Conservation (phyloP, 2,329 filamentous ascomycete genomes). For the Lachnellula cervina region DNA sequence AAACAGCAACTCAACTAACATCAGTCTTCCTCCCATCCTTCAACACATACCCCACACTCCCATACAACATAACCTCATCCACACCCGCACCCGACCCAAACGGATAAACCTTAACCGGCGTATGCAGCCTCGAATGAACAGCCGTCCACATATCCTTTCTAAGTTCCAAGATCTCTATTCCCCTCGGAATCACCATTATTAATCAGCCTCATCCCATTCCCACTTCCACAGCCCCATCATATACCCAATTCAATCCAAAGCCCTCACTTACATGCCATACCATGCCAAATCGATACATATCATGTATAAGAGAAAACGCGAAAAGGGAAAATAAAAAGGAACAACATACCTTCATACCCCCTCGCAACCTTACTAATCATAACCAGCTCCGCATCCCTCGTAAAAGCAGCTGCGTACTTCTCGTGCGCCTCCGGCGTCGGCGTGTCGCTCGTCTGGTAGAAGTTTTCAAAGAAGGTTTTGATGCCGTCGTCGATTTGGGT, state of each 20-base stretch:
- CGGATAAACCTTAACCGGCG: constrained; percentile 44
- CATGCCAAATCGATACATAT: too few relatives aligned
- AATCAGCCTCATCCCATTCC: not conserved
- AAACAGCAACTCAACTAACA: constrained; percentile 11
- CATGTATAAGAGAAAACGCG: too few relatives aligned
- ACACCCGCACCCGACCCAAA: constrained; percentile 39
- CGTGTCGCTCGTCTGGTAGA: constrained; percentile 50
- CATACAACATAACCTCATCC: constrained; percentile 50
- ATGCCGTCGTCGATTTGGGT: constrained; percentile 51
- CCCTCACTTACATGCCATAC: not conserved
- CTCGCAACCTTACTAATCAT: constrained; percentile 45
- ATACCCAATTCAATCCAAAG: too few relatives aligned
- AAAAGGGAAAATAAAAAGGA: not conserved
- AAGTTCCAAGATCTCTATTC: constrained; percentile 44
- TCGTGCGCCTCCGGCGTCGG: constrained; percentile 43
- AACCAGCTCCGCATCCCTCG: constrained; percentile 44
- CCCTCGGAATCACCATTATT: not conserved
- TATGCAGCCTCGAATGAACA: constrained; percentile 42
- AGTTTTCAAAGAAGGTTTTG: constrained; percentile 64
- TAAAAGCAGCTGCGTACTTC: constrained; percentile 43
- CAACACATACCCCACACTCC: constrained; percentile 47
- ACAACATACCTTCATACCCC: constrained; percentile 39
- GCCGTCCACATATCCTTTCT: constrained; percentile 50
- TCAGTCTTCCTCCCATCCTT: constrained; percentile 40
- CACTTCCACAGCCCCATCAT: not conserved